A percentile compares a stretch with the other conserved stretches of the same genome.
phyloP scores from a whole-genome alignment of 176 grass and related monocot genomes.

The Themeda triandra region DNA sequence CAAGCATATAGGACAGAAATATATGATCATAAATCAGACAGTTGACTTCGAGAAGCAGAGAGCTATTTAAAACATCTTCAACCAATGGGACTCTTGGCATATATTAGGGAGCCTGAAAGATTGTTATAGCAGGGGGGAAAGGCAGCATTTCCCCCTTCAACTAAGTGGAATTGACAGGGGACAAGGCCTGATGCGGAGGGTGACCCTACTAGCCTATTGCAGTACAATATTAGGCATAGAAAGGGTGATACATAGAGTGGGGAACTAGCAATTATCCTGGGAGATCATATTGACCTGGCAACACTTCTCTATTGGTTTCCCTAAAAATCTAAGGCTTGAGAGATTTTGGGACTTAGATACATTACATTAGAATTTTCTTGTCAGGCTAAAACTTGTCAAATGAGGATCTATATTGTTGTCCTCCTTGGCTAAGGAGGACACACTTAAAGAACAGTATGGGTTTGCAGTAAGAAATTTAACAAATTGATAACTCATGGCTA shows the following conservation, averaged over 20 bases:
- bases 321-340: background rate
- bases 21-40: slow-evolving; percentile 12
- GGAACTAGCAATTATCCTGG: background rate
- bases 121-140: too few relatives aligned
- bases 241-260: background rate
- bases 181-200: background rate
- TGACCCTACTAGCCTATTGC: background rate
- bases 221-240: background rate
- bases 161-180: background rate
- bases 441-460: background rate
- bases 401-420: background rate
- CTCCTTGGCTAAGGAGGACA: background rate
- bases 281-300: background rate
- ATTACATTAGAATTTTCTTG: background rate
- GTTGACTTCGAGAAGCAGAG: too few relatives aligned
- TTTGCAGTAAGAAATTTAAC: background rate
- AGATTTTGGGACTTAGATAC: background rate
- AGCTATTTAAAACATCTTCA: too few relatives aligned
- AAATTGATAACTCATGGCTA: background rate
- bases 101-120: too few relatives aligned
- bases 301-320: background rate
- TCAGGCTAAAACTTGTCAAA: background rate
- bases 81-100: too few relatives aligned
- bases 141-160: too few relatives aligned
- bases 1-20: background rate